Conservation (phyloP, 2,329 filamentous ascomycete species). For the Microthyrium microscopicum region DNA sequence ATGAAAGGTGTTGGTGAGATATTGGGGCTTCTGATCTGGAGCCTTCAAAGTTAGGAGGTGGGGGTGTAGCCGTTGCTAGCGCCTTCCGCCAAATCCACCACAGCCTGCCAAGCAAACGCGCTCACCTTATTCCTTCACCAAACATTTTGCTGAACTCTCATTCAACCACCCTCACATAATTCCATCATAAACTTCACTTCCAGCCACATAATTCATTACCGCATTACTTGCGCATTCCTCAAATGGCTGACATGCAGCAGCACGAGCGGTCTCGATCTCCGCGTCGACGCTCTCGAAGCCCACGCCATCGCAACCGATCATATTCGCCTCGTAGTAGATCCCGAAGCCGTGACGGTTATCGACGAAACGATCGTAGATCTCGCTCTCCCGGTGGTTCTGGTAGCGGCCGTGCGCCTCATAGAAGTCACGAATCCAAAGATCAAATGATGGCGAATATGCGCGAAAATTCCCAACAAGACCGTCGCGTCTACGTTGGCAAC, state of each 20-base stretch:
- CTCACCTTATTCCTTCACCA: background rate
- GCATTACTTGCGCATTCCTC: background rate
- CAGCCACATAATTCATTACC: background rate
- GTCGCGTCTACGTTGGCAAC: slow-evolving; percentile 98
- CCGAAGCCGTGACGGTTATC: slow-evolving; percentile 49
- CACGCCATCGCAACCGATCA: slow-evolving; percentile 39
- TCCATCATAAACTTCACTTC: background rate
- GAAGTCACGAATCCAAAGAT: slow-evolving; percentile 61
- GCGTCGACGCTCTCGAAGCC: slow-evolving; percentile 40
- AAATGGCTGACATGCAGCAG: slow-evolving; percentile 4
- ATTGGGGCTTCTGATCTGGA: background rate
- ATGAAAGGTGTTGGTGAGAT: background rate
- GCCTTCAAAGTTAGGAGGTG: background rate
- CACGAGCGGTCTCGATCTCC: slow-evolving; percentile 39
- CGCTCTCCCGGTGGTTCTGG: slow-evolving; percentile 59
- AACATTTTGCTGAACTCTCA: background rate
- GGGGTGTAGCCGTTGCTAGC: background rate
- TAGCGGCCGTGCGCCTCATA: slow-evolving; percentile 52
- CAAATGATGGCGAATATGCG: slow-evolving; percentile 87
- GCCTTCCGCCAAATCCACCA: background rate
- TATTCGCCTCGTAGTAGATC: slow-evolving; percentile 53
- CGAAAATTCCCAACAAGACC: slow-evolving; percentile 94
- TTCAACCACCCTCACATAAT: background rate
- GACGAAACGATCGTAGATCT: slow-evolving; percentile 36
- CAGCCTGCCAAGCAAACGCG: background rate